Evolutionary conservation across 768 basidiomycete species (phyloP), one percentile per base, ranked within the genome.

Genomic region (Neoboletus subvelutipes): DNA sequence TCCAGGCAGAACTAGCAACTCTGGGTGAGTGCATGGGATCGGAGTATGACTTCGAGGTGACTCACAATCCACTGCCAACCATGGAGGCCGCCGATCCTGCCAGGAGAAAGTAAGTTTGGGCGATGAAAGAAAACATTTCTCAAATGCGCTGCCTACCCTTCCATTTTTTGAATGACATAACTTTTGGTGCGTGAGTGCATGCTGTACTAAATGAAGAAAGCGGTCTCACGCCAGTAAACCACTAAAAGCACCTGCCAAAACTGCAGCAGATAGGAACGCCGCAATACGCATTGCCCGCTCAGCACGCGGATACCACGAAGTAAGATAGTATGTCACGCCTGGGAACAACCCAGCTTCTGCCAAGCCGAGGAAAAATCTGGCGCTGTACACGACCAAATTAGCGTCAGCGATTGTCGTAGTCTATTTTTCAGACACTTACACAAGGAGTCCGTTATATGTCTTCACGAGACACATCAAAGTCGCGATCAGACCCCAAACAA

Each of bases 241-340:
- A 47, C 80, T 76, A 61, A 73, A 82, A 54, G 72, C 69, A 37
- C 76, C 84, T 26, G 82, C 79, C 45, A 81, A 57, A 2, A 82
- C 84, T 17, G 83, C 82, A 47, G 82, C 81, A 17, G 80, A 79
- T 67, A 80, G 78, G 74, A 87, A 86, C 17, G 85, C 67, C 1
- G 85, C 82, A 36, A 83, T 74, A 37, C 85, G 79, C 57, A 71
- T 71, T 13, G 80, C 83, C 45, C 80, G 80, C 62, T 86, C 85
- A 40, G 73, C 70, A 42, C 80, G 74, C 10, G 82, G 77, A 66
- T 89, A 83, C 84, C 84, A 87, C 46, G 79, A 67, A 3, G 81
- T 81, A 33, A 84, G 65, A 33, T 74, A 77, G 57, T 71, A 80
- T 15, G 73, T 64, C 48, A 77, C 64, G 3, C 75, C 75, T 0